A percentile compares a stretch with the other conserved stretches of the same genome.
Conservation (phyloP, 177 flowering plant species). For the Tripterygium wilfordii region DNA sequence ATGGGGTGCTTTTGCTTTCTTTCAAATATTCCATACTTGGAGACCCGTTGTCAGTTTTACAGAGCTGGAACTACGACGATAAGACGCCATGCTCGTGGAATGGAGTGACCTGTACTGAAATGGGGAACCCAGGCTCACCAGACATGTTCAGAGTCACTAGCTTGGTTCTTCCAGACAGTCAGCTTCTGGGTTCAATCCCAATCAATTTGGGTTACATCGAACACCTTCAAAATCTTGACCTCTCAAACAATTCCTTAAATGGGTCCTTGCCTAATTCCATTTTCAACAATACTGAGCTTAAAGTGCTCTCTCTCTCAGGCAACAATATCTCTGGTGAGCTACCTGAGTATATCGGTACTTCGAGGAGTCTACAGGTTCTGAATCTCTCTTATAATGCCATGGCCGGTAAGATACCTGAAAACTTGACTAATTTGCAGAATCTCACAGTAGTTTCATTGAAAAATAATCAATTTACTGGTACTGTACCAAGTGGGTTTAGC, state of each 20-base stretch:
- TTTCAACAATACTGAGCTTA: conserved; percentile 56
- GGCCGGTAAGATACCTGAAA: conserved; percentile 55
- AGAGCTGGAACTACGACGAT: conserved; percentile 54
- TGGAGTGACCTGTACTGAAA: conserved; percentile 47
- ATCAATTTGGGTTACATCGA: conserved; percentile 50
- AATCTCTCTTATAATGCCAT: conserved; percentile 82
- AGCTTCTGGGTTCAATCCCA: conserved; percentile 67
- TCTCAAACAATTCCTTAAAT: conserved; percentile 76
- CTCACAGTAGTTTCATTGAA: conserved; percentile 55
- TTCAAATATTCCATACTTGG: conserved; percentile 53
- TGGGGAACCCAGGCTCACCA: not conserved
- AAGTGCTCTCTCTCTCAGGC: conserved; percentile 49
- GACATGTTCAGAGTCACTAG: conserved; percentile 33
- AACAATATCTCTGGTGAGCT: conserved; percentile 68
- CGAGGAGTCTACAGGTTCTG: conserved; percentile 42
- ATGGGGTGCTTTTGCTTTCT: conserved; percentile 57
- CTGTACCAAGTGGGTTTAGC: conserved; percentile 39
- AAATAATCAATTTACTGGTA: conserved; percentile 57
- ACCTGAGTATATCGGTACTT: conserved; percentile 30
- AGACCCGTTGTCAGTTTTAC: conserved; percentile 50
- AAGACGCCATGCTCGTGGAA: conserved; percentile 74
- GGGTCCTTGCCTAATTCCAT: conserved; percentile 70
- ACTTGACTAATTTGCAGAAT: conserved; percentile 31
- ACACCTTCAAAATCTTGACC: conserved; percentile 57
- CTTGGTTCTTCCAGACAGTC: conserved; percentile 49